These are phyloP conservation scores for Theobroma grandiflorum DNA, from an alignment of 441 rosid genomes.

Conservation along the genomic window DNA sequence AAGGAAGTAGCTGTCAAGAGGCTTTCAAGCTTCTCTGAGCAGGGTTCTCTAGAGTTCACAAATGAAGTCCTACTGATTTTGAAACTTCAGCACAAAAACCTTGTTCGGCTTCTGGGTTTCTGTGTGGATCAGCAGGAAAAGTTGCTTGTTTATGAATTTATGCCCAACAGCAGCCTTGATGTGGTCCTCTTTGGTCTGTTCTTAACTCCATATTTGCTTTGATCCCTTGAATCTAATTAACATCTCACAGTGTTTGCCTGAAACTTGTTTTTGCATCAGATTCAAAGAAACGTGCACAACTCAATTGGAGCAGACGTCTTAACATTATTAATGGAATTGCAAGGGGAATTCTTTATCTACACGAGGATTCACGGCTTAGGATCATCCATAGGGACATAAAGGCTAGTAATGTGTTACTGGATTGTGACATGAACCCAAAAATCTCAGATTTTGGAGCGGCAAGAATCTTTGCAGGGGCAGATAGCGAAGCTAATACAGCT, in stretches of 20 bases:
- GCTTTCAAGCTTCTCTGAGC: conserved; percentile 48
- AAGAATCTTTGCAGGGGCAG: conserved; percentile 36
- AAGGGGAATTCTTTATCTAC: conserved; percentile 52
- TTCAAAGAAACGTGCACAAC: conserved; percentile 29
- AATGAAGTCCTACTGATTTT: conserved; percentile 48
- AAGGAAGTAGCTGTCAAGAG: conserved; percentile 56
- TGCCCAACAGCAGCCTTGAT: conserved; percentile 54
- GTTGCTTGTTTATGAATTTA: conserved; percentile 49
- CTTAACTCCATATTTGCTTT: not conserved
- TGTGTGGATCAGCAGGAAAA: conserved; percentile 41
- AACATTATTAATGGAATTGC: conserved; percentile 49
- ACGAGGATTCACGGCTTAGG: conserved; percentile 50
- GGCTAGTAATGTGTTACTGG: conserved; percentile 48
- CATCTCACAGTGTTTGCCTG: not conserved
- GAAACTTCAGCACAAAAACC: conserved; percentile 53
- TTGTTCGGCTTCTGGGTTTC: conserved; percentile 49
- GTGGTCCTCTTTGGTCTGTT: conserved; percentile 43
- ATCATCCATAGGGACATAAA: conserved; percentile 54
- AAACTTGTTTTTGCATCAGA: conserved; percentile 31
- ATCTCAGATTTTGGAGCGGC: conserved; percentile 62
- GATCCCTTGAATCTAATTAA: not conserved
- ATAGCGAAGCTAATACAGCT: conserved; percentile 41
- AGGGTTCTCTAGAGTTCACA: conserved; percentile 40
- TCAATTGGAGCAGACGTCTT: conserved; percentile 41
- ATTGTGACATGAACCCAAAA: conserved; percentile 50